Evolutionary conservation across 1,139 yeast species (phyloP), one percentile per base, ranked within the genome.

Genomic region (Zygosaccharomyces pseudobailii): DNA sequence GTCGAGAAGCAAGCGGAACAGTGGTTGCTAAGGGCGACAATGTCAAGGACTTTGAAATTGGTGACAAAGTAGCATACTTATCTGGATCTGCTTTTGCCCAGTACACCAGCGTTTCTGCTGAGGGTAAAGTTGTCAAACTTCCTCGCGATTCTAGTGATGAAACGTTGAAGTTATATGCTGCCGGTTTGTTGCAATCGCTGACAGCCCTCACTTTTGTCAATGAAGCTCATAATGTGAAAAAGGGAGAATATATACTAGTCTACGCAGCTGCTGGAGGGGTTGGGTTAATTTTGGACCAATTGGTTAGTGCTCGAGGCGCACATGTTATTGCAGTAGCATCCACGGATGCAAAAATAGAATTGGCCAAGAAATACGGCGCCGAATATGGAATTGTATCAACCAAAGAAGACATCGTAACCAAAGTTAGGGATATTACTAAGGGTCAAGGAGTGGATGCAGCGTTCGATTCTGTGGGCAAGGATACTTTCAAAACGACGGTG

Each of bases 251-350:
- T 55, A 76, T 84, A 36, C 72, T 89, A 45, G 82, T 87, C 31
- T 88, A 90, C 73, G 97, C 97, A 1, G 96, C 96, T 17, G 96
- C 96, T 6, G 97, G 97, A 43, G 96, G 97, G 48, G 92, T 87
- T 43, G 97, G 97, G 2, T 74, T 78, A 45, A 57, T 87, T 13
- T 67, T 87, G 46, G 73, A 75, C 38, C 96, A 88, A 67, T 69
- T 88, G 66, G 70, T 82, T 45, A 63, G 74, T 30, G 67, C 67
- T 24, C 71, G 71, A 44, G 95, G 95, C 23, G 96, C 88, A 3
- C 81, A 78, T 52, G 90, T 82, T 42, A 88, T 90, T 68, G 96
- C 94, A 3, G 73, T 87, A 35, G 92, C 95, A 3, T 87, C 96
- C 1, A 73, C 87, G 8, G 76, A 74, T 8, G 95, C 78, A 47